phyloP scores from a whole-genome alignment of 164 flowering plant species.

The Saururus chinensis region DNA sequence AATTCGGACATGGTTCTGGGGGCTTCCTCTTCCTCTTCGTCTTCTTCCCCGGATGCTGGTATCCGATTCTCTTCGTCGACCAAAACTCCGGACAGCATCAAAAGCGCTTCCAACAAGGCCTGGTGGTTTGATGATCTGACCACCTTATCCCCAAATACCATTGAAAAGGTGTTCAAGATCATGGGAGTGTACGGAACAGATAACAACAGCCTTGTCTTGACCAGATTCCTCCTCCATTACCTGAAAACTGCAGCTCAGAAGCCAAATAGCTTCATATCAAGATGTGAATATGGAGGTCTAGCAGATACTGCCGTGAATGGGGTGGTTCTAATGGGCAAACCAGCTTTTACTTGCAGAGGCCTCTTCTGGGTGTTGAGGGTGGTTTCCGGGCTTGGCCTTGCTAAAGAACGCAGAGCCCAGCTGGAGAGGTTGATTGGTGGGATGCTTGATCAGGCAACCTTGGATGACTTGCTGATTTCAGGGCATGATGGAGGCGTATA shows the following conservation, averaged over 20 bases:
- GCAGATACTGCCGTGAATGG: conserved; percentile 68
- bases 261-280: conserved; percentile 3
- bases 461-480: conserved; percentile 62
- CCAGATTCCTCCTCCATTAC: conserved; percentile 65
- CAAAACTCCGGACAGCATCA: conserved; percentile 11
- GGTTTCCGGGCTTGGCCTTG: conserved; percentile 46
- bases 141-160: conserved; percentile 36
- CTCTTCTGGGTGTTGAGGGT: conserved; percentile 57
- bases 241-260: conserved; percentile 31
- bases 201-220: conserved; percentile 44
- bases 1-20: conserved; percentile 29
- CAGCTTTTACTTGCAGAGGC: conserved; percentile 55
- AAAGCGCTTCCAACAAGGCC: conserved; percentile 13
- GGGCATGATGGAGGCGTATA: conserved; percentile 33
- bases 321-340: conserved; percentile 34
- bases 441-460: conserved; percentile 60
- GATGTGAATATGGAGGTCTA: conserved; percentile 30
- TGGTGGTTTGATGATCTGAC: conserved; percentile 88
- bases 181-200: conserved; percentile 36
- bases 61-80: conserved; percentile 23
- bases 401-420: conserved; percentile 28
- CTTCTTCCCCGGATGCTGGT: conserved; percentile 47
- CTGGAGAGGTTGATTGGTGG: conserved; percentile 67
- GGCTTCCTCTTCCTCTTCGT: conserved; percentile 38
- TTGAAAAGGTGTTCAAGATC: conserved; percentile 30